Conservation (phyloP, 2,329 filamentous ascomycete genomes). For the Xylariaceae sp. region DNA sequence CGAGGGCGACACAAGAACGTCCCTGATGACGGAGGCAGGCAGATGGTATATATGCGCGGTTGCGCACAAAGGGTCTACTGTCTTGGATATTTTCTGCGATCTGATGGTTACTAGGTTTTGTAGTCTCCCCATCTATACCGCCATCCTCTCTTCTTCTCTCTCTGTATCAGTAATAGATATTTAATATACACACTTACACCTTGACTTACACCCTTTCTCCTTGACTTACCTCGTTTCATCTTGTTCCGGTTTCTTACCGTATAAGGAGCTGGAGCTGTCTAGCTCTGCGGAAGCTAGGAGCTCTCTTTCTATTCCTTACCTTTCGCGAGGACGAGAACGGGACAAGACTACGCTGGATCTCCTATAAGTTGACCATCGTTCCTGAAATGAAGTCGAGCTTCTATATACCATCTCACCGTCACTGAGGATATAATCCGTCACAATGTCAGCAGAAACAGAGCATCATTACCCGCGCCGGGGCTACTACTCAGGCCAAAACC, state of each 20-base stretch:
- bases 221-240: no score
- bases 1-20: neutral
- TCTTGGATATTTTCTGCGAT: neutral
- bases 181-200: no score
- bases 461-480: conserved; percentile 25
- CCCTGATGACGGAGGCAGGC: neutral
- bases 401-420: neutral
- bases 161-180: no score
- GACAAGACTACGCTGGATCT: neutral
- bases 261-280: no score
- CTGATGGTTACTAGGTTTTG: no score
- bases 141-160: no score
- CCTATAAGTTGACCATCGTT: neutral
- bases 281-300: no score
- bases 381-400: neutral
- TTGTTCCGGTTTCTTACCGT: no score
- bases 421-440: neutral
- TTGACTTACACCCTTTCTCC: no score
- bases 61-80: neutral
- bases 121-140: no score
- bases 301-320: neutral
- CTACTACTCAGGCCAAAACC: conserved; percentile 78
- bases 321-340: neutral
- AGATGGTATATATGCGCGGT: neutral
- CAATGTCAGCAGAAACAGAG: conserved; percentile 29